Conservation (phyloP, 805 yeast genomes). For the Grigorovia humatica region DNA sequence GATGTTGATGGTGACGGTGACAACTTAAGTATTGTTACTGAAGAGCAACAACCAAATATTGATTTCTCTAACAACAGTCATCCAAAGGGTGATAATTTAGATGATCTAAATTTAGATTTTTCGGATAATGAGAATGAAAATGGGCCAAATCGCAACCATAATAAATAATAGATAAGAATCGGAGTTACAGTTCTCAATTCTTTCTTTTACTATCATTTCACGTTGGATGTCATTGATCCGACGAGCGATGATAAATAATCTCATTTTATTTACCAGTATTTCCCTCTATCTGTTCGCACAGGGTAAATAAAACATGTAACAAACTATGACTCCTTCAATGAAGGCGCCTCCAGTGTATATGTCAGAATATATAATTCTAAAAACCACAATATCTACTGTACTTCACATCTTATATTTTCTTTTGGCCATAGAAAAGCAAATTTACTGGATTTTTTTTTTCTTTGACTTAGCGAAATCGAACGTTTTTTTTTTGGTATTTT, state of each 20-base stretch:
- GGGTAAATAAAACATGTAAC: neutral
- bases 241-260: too few species aligned
- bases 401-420: neutral
- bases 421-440: neutral
- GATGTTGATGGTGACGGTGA: slow-evolving; percentile 26
- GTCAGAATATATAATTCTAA: neutral
- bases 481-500: neutral
- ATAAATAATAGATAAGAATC: neutral
- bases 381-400: neutral
- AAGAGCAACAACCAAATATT: slow-evolving; percentile 2
- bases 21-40: slow-evolving; percentile 18
- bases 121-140: slow-evolving; percentile 22
- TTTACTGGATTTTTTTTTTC: neutral
- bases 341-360: neutral
- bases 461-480: neutral
- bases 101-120: slow-evolving; percentile 22
- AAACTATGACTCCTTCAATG: neutral
- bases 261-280: neutral
- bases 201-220: too few species aligned
- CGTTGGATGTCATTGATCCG: too few species aligned
- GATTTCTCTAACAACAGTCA: neutral
- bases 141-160: neutral
- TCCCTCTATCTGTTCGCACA: neutral
- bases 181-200: too few species aligned
- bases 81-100: slow-evolving; percentile 2